These are phyloP conservation scores for Phytophthora litchii DNA, from an alignment of 352 stramenopile genomes.

Conservation along the genomic window DNA sequence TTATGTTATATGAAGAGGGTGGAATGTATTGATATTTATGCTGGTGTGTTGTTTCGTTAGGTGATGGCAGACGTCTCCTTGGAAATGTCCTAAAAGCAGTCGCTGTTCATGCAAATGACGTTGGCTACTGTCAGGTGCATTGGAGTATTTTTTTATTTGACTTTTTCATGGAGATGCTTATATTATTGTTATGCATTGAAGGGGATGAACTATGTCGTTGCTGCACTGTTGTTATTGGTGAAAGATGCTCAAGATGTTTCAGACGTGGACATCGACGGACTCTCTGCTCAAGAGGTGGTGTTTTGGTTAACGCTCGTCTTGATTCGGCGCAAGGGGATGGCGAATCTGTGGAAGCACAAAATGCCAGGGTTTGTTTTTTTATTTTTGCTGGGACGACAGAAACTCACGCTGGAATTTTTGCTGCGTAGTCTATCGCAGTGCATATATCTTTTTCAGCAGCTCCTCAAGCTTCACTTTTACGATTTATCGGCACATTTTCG, in stretches of 20 bases:
- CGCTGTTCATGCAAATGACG: constrained; percentile 48
- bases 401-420: background rate
- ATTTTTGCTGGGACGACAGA: background rate
- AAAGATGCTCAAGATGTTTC: constrained; percentile 23
- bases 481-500: constrained; percentile 67
- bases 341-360: constrained; percentile 71
- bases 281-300: constrained; percentile 49
- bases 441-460: constrained; percentile 81
- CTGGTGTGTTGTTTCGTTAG: constrained; percentile 25
- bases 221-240: constrained; percentile 57
- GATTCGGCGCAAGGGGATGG: constrained; percentile 61
- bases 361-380: constrained; percentile 59
- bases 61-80: constrained; percentile 60
- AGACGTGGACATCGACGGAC: constrained; percentile 11
- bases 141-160: background rate
- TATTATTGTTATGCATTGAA: constrained; percentile 23
- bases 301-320: constrained; percentile 72
- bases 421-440: constrained; percentile 57
- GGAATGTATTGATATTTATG: constrained; percentile 3
- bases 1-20: too few species aligned
- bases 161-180: constrained; percentile 1
- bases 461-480: constrained; percentile 70
- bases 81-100: constrained; percentile 80
- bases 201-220: constrained; percentile 89
- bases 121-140: constrained; percentile 81